Evolutionary conservation across 768 basidiomycete genomes (phyloP).

Genomic region (Mycena galopus): DNA sequence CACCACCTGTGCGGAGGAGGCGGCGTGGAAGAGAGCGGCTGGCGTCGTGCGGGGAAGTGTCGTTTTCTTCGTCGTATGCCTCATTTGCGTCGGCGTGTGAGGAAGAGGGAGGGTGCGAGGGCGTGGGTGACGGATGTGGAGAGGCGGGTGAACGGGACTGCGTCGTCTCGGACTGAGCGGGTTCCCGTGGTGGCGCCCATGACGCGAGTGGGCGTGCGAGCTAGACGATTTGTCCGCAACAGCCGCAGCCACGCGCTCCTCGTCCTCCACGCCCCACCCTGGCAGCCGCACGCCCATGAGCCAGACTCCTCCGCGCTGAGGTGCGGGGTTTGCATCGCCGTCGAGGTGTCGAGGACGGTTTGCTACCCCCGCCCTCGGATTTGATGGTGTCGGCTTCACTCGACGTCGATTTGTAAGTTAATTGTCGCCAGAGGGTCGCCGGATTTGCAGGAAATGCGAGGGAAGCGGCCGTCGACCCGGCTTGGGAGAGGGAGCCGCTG

Average conservation of each 20-base stretch:
- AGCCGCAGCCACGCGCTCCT: slow-evolving; percentile 20
- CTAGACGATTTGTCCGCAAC: not conserved
- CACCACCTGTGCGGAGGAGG: slow-evolving; percentile 82
- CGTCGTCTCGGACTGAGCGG: not conserved
- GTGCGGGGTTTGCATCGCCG: no score
- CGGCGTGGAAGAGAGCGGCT: slow-evolving; percentile 68
- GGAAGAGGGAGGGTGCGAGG: not conserved
- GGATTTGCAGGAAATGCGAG: no score
- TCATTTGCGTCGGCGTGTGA: not conserved
- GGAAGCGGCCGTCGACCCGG: no score
- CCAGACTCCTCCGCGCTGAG: no score
- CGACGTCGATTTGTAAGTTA: no score
- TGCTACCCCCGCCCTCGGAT: no score
- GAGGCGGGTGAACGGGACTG: not conserved
- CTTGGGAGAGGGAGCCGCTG: no score
- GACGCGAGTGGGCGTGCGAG: slow-evolving; percentile 1
- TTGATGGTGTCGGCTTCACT: no score
- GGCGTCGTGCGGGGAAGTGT: slow-evolving; percentile 8
- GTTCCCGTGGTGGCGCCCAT: not conserved
- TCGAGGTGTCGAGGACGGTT: no score
- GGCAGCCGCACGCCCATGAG: slow-evolving; percentile 62
- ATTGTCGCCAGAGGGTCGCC: not conserved
- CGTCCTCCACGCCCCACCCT: slow-evolving; percentile 49
- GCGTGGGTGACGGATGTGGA: slow-evolving; percentile 1
- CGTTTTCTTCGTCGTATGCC: slow-evolving; percentile 5